Conservation (phyloP, 2,329 filamentous ascomycete species). For the Exophiala alcalophila region DNA sequence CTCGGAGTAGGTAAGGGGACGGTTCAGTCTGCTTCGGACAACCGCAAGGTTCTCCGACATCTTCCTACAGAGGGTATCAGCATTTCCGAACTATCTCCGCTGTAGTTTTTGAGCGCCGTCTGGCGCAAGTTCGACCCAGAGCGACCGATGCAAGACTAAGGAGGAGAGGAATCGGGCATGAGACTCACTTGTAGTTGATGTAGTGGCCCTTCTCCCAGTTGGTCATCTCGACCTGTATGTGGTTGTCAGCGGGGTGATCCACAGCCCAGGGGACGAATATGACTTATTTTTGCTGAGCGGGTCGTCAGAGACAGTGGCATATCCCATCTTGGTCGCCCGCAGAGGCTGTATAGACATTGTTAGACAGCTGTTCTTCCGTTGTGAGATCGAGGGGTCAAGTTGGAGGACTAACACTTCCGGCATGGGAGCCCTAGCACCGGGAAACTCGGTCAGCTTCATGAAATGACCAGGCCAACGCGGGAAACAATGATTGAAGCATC, state of each 20-base stretch:
- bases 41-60: conserved; percentile 96
- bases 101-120: neutral
- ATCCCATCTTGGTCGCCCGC: conserved; percentile 26
- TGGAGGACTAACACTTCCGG: conserved; percentile 43
- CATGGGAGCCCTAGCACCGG: conserved; percentile 41
- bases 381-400: conserved; percentile 7
- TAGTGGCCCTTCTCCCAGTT: conserved; percentile 94
- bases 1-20: conserved; percentile 91
- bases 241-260: conserved; percentile 14
- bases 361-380: conserved; percentile 8
- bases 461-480: neutral
- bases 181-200: conserved; percentile 80
- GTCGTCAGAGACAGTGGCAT: conserved; percentile 58
- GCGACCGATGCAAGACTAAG: no score
- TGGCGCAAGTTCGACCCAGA: no score
- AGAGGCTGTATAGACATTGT: conserved; percentile 33
- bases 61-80: conserved; percentile 61
- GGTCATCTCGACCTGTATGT: conserved; percentile 77
- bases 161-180: no score
- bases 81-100: neutral
- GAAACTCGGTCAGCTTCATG: conserved; percentile 13
- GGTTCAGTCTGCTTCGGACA: conserved; percentile 84
- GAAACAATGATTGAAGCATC: conserved; percentile 4
- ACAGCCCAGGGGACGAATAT: neutral
- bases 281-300: conserved; percentile 74